These are phyloP conservation scores for Mortierella sp. DNA, from an alignment of 371 early-diverging fungal genomes.

Conservation along the genomic window DNA sequence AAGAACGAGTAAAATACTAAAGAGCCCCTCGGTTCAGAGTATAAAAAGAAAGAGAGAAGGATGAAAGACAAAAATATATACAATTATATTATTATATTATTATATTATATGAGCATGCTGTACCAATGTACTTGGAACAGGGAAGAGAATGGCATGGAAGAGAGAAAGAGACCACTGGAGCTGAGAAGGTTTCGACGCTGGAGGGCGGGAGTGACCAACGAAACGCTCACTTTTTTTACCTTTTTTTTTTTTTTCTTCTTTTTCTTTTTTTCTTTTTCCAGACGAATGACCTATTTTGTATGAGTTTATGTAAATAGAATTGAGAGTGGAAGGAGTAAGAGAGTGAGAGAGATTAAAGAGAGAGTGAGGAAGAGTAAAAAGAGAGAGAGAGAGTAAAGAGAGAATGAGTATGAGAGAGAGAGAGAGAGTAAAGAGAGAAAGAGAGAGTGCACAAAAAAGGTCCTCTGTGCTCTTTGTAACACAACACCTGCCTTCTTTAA, in stretches of 20 bases:
- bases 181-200: background rate
- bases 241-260: too few relatives aligned
- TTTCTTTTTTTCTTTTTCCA: too few relatives aligned
- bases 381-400: background rate
- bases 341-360: too few relatives aligned
- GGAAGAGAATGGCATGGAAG: background rate
- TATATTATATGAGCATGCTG: background rate
- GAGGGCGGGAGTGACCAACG: conserved; percentile 9
- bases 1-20: too few relatives aligned
- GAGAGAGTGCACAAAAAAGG: too few relatives aligned
- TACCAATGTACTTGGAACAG: too few relatives aligned
- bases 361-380: too few relatives aligned
- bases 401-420: background rate
- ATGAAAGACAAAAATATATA: background rate
- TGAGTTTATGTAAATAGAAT: too few relatives aligned
- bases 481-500: too few relatives aligned
- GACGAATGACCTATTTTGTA: too few relatives aligned
- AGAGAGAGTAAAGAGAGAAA: background rate
- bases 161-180: background rate
- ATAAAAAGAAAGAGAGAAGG: background rate
- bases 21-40: background rate
- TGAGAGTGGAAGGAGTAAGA: too few relatives aligned
- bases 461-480: too few relatives aligned
- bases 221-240: conserved; percentile 14
- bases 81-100: background rate